These are phyloP conservation scores for Metschnikowia bowlesiae DNA, from an alignment of 805 yeast genomes.

Conservation along the genomic window DNA sequence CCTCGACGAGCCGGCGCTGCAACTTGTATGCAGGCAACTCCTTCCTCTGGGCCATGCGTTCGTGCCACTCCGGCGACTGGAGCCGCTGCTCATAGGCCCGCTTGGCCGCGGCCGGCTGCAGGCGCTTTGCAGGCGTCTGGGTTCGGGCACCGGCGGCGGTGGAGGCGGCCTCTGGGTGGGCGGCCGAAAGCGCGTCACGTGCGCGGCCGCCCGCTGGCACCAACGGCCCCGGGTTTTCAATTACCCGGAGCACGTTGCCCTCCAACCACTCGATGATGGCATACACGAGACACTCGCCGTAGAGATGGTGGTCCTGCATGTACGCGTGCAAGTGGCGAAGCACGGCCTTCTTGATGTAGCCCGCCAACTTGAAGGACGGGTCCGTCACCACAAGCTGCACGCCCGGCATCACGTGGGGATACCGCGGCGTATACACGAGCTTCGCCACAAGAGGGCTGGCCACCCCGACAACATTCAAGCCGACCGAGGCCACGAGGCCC, in stretches of 20 bases:
- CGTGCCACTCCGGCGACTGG: neutral
- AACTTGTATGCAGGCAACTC: slow-evolving; percentile 83
- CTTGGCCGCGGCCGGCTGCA: neutral
- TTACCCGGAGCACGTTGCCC: slow-evolving; percentile 51
- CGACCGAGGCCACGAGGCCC: slow-evolving; percentile 14
- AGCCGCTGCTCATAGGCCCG: neutral
- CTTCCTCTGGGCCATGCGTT: slow-evolving; percentile 32
- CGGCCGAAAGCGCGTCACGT: neutral
- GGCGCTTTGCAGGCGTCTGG: neutral
- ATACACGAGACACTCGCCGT: slow-evolving; percentile 71
- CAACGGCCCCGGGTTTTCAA: slow-evolving; percentile 74
- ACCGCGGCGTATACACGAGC: slow-evolving; percentile 32
- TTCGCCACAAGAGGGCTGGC: slow-evolving; percentile 17
- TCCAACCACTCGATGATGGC: slow-evolving; percentile 76
- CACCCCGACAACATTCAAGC: slow-evolving; percentile 9
- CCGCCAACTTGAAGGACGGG: slow-evolving; percentile 53
- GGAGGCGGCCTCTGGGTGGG: neutral
- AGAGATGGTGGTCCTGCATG: slow-evolving; percentile 37
- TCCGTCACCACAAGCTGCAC: slow-evolving; percentile 45
- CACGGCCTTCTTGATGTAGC: slow-evolving; percentile 61
- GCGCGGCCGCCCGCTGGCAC: slow-evolving; percentile 4
- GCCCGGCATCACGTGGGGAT: slow-evolving; percentile 72
- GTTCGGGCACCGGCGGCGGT: neutral
- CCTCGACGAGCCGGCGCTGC: slow-evolving; percentile 48
- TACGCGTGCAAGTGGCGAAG: slow-evolving; percentile 44